Evolutionary conservation across 805 yeast genomes (phyloP), one percentile per base, ranked within the genome.

Genomic region (Millerozyma miso): DNA sequence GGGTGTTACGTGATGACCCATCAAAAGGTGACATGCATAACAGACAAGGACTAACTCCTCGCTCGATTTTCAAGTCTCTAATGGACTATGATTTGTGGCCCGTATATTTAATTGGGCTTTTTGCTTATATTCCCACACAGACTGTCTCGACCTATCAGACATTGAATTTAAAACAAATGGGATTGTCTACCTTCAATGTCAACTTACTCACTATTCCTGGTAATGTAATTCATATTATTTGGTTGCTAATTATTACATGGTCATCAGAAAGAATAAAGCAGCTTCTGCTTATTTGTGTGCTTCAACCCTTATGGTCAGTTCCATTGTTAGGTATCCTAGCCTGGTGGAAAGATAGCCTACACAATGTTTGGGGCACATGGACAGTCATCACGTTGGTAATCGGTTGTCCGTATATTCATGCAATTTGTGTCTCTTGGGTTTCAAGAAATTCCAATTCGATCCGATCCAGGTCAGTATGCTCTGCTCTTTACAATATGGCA

Each of bases 1-100:
- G 79, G 46, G 69, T 81, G 2, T 58, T 81, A 40, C 62, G 85
- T 49, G 85, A 81, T 54, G 87, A 81, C 52, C 86, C 86, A 5
- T 53, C 67, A 3, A 70, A 70, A 48, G 84, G 85, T 18, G 83
- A 78, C 47, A 79, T 80, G 85, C 69, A 80, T 54, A 80, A 81
- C 53, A 67, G 83, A 54, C 76, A 76, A 50, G 79, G 81, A 4
- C 55, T 81, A 15, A 56, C 70, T 2, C 48, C 63, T 4, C 65
- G 55, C 37, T 68, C 63, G 56, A 48, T 81, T 14, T 55, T 62
- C 50, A 50, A 60, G 16, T 61, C 78, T 3, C 39, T 79, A 10
- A 35, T 49, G 1, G 85, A 81, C 53, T 77, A 65, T 53, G 76
- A 77, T 54, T 44, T 80, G 45, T 69, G 81, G 76, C 85, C 85